phyloP scores from a whole-genome alignment of 139 green algal species.

The Micromonas pusilla region DNA sequence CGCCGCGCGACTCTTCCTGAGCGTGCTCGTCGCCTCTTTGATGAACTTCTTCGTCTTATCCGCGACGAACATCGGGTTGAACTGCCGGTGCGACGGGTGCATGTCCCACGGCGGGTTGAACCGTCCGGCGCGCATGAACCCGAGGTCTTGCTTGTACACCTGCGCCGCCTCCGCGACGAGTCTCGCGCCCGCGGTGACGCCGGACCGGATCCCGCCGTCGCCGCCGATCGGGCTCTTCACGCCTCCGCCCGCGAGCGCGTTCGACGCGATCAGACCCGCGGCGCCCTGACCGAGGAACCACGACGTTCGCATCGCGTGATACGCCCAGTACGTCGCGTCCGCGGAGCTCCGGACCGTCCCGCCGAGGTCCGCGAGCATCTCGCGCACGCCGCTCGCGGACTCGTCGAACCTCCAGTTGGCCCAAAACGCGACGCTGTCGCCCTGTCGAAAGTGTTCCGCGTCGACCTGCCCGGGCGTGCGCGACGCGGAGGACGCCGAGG shows the following conservation, averaged over 20 bases:
- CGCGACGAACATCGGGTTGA: slow-evolving; percentile 59
- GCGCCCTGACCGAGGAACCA: slow-evolving; percentile 62
- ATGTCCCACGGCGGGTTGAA: slow-evolving; percentile 83
- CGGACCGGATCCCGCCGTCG: neutral
- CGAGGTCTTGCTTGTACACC: slow-evolving; percentile 20
- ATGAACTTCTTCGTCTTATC: slow-evolving; percentile 45
- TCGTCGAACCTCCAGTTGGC: neutral
- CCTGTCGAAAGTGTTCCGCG: neutral
- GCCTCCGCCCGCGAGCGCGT: neutral
- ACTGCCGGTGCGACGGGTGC: slow-evolving; percentile 62
- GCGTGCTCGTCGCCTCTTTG: slow-evolving; percentile 45
- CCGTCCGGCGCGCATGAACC: slow-evolving; percentile 18
- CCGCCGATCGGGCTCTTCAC: neutral
- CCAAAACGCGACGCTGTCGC: neutral
- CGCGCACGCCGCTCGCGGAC: neutral
- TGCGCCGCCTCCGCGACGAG: neutral
- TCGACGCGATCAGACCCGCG: neutral
- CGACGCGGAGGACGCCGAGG: too few relatives aligned
- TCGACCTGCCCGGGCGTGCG: neutral
- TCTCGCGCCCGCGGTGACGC: slow-evolving; percentile 3
- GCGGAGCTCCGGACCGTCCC: neutral
- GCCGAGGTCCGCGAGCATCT: neutral
- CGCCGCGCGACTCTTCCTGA: slow-evolving; percentile 39
- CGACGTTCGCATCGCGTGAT: slow-evolving; percentile 54
- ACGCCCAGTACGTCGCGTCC: slow-evolving; percentile 58